Evolutionary conservation across 257 asterid species (phyloP).

Genomic region (Gentiana straminea): DNA sequence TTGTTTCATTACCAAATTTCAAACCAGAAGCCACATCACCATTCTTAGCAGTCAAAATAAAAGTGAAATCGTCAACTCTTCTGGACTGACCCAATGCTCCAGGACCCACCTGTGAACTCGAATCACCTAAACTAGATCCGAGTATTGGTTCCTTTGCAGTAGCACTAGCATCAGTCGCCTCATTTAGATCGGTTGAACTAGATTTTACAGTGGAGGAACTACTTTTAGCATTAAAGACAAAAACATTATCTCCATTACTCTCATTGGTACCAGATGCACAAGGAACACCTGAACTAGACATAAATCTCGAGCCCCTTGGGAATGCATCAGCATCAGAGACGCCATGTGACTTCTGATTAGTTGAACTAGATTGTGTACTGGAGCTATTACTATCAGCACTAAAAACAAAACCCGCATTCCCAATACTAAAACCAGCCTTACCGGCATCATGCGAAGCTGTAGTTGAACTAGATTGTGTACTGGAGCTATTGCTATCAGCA

Average conservation of each 20-base stretch:
- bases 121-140: conserved; percentile 9
- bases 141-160: conserved; percentile 9
- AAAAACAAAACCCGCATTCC: too few species aligned
- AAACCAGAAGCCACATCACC: conserved; percentile 8
- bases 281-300: neutral
- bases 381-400: too few species aligned
- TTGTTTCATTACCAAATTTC: conserved; percentile 2
- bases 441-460: too few species aligned
- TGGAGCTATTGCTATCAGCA: too few species aligned
- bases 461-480: too few species aligned
- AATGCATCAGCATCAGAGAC: conserved; percentile 5
- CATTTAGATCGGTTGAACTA: conserved; percentile 10
- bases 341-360: too few species aligned
- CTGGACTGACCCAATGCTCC: conserved; percentile 9
- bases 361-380: too few species aligned
- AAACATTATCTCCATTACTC: conserved; percentile 14
- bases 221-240: conserved; percentile 23
- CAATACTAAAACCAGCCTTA: too few species aligned
- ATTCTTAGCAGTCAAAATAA: conserved; percentile 24
- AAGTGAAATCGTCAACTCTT: conserved; percentile 11
- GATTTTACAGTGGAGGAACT: conserved; percentile 8
- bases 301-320: neutral
- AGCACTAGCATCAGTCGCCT: conserved; percentile 13
- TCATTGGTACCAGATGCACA: conserved; percentile 18
- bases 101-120: neutral